phyloP scores from a whole-genome alignment of 2,329 filamentous ascomycete genomes.

The Ophiostoma triangulosporum region DNA sequence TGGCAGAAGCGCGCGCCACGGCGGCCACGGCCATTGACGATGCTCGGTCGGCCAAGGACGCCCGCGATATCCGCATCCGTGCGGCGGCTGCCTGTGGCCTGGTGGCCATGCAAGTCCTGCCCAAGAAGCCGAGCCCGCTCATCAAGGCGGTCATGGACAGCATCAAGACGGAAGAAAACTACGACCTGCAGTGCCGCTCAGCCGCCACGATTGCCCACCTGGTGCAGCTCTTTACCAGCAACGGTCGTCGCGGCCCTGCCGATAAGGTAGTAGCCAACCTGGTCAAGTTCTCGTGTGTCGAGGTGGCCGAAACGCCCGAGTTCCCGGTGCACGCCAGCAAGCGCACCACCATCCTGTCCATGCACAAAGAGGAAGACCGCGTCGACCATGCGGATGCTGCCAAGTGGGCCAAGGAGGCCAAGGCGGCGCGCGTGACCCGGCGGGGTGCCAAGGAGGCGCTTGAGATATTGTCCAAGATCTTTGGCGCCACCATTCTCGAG shows the following conservation, averaged over 20 bases:
- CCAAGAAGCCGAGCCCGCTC: constrained; percentile 83
- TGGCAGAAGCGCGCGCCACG: constrained; percentile 63
- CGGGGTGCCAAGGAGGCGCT: constrained; percentile 89
- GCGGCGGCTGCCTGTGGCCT: constrained; percentile 78
- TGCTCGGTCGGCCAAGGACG: constrained; percentile 63
- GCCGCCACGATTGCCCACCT: constrained; percentile 72
- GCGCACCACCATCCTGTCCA: constrained; percentile 70
- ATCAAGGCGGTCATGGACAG: constrained; percentile 99
- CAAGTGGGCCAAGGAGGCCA: constrained; percentile 80
- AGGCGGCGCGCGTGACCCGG: constrained; percentile 76
- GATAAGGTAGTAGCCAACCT: constrained; percentile 94
- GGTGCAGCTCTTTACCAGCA: constrained; percentile 72
- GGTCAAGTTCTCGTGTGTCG: constrained; percentile 94
- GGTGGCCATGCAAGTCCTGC: constrained; percentile 73
- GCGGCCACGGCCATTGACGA: constrained; percentile 64
- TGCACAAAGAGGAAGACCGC: constrained; percentile 94
- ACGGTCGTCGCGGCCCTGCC: constrained; percentile 69
- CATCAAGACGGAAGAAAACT: constrained; percentile 85
- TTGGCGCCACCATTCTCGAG: constrained; percentile 64
- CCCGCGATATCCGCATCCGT: constrained; percentile 73
- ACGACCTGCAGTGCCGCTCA: constrained; percentile 75
- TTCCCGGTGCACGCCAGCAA: constrained; percentile 73
- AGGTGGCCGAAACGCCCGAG: constrained; percentile 93
- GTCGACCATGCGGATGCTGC: constrained; percentile 84
- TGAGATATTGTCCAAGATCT: constrained; percentile 70